A percentile compares a stretch with the other conserved stretches of the same genome.
Conservation (phyloP, 2,329 filamentous ascomycete genomes). For the Corinectria fuckeliana region DNA sequence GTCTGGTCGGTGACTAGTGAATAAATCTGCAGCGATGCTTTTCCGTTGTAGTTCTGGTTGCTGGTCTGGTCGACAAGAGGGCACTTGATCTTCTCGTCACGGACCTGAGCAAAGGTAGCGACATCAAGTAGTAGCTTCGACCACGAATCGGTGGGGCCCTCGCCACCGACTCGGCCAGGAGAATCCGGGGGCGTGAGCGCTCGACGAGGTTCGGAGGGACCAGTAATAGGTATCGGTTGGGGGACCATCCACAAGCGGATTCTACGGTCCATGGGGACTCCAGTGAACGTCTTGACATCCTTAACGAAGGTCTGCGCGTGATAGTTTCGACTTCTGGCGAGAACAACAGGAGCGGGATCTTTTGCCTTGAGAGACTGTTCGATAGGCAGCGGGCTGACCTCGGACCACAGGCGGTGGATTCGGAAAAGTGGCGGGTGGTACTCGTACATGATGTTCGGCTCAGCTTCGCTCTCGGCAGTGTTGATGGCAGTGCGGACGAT, state of each 20-base stretch:
- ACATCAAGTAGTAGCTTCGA: slow-evolving; percentile 53
- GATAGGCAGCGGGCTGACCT: slow-evolving; percentile 61
- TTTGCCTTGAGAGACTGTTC: slow-evolving; percentile 66
- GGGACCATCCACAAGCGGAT: slow-evolving; percentile 77
- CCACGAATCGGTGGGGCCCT: slow-evolving; percentile 45
- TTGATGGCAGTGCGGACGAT: slow-evolving; percentile 82
- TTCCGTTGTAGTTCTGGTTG: slow-evolving; percentile 80
- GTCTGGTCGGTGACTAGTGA: slow-evolving; percentile 76
- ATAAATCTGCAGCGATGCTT: slow-evolving; percentile 67
- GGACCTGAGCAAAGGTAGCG: slow-evolving; percentile 58
- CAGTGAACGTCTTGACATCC: slow-evolving; percentile 71
- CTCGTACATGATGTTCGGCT: slow-evolving; percentile 79
- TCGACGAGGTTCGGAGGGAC: slow-evolving; percentile 42
- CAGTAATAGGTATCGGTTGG: slow-evolving; percentile 48
- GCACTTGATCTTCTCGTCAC: slow-evolving; percentile 34
- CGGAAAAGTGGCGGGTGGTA: slow-evolving; percentile 84
- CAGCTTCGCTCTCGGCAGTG: slow-evolving; percentile 64
- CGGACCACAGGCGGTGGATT: slow-evolving; percentile 77
- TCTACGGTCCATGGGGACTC: slow-evolving; percentile 73
- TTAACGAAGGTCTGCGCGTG: slow-evolving; percentile 78
- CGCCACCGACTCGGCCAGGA: slow-evolving; percentile 40
- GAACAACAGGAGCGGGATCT: slow-evolving; percentile 65
- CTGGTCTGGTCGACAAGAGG: slow-evolving; percentile 67
- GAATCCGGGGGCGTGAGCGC: slow-evolving; percentile 51
- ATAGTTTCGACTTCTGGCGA: slow-evolving; percentile 75